These are phyloP conservation scores for Alternaria solani DNA, from an alignment of 2,329 filamentous ascomycete species.

Conservation along the genomic window DNA sequence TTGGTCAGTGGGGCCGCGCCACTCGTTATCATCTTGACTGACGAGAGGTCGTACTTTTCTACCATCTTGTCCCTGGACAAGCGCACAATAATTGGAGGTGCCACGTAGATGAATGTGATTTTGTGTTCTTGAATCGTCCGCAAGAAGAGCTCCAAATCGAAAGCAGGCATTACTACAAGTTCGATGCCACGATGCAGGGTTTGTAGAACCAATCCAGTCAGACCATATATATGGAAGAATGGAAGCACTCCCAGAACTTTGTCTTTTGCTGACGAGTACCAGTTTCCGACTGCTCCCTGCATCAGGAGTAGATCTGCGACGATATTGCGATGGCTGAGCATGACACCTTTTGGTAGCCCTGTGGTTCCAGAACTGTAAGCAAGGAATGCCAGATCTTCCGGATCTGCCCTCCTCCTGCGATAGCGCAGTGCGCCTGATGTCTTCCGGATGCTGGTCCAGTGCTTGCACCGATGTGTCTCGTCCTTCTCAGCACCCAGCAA, in stretches of 20 bases:
- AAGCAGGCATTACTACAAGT: slow-evolving; percentile 75
- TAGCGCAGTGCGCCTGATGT: slow-evolving; percentile 66
- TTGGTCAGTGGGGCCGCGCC: slow-evolving; percentile 83
- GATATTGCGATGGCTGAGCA: slow-evolving; percentile 55
- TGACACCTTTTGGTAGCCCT: slow-evolving; percentile 56
- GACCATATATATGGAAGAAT: slow-evolving; percentile 90
- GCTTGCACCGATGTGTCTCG: slow-evolving; percentile 65
- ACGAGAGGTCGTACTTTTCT: slow-evolving; percentile 79
- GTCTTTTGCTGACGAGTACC: slow-evolving; percentile 68
- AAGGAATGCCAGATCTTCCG: slow-evolving; percentile 80
- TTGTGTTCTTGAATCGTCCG: slow-evolving; percentile 74
- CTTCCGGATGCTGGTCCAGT: slow-evolving; percentile 75
- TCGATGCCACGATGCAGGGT: slow-evolving; percentile 71
- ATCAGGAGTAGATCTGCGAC: slow-evolving; percentile 77
- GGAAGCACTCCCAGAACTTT: slow-evolving; percentile 79
- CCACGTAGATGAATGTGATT: slow-evolving; percentile 80
- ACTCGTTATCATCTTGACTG: slow-evolving; percentile 81
- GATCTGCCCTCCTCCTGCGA: slow-evolving; percentile 65
- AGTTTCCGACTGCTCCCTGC: slow-evolving; percentile 87
- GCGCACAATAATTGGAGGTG: slow-evolving; percentile 81
- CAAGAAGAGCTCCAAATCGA: slow-evolving; percentile 82
- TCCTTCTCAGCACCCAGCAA: slow-evolving; percentile 75
- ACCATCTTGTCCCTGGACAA: slow-evolving; percentile 81
- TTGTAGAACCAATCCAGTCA: slow-evolving; percentile 75
- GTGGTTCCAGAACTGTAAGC: slow-evolving; percentile 62